Percentiles rank a stretch among this genome's conserved stretches.
Evolutionary conservation across 1,139 yeast species (phyloP).

Genomic region (Sugiyamaella pinicola): DNA sequence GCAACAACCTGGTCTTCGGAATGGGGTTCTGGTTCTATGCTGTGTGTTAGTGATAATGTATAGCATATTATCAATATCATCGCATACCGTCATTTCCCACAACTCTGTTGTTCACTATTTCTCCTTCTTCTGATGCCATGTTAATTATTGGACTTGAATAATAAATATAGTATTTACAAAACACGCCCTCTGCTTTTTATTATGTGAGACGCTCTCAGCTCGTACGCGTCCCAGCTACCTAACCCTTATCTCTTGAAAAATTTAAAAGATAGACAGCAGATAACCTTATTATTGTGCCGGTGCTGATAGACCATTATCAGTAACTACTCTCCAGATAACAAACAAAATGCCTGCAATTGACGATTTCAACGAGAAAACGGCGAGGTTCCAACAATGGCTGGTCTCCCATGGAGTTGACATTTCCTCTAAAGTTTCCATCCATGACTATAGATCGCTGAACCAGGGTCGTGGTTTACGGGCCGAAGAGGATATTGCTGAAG

Average conservation of each 20-base stretch:
- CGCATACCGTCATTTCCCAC: constrained; percentile 2
- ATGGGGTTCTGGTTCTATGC: constrained; percentile 1
- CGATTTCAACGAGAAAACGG: constrained; percentile 44
- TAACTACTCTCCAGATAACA: too few species aligned
- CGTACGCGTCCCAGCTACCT: constrained; percentile 1
- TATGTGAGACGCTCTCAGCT: background rate
- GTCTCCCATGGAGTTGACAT: constrained; percentile 48
- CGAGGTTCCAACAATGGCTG: constrained; percentile 58
- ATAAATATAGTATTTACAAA: too few species aligned
- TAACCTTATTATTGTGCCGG: too few species aligned
- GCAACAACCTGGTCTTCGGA: constrained; percentile 25
- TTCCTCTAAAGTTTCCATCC: constrained; percentile 58
- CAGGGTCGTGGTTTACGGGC: constrained; percentile 87
- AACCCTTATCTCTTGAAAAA: constrained; percentile 17
- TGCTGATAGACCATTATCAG: too few species aligned
- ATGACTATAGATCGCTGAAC: constrained; percentile 56
- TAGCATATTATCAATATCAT: background rate
- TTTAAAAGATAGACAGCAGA: background rate
- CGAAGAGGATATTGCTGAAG: constrained; percentile 56
- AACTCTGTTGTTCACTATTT: background rate
- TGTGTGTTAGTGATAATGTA: background rate
- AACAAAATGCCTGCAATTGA: constrained; percentile 24
- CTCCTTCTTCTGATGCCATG: constrained; percentile 4
- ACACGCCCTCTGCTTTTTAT: background rate
- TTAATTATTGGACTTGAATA: background rate